Evolutionary conservation across 2,329 filamentous ascomycete species (phyloP).

Genomic region (Paramyrothecium sp.): DNA sequence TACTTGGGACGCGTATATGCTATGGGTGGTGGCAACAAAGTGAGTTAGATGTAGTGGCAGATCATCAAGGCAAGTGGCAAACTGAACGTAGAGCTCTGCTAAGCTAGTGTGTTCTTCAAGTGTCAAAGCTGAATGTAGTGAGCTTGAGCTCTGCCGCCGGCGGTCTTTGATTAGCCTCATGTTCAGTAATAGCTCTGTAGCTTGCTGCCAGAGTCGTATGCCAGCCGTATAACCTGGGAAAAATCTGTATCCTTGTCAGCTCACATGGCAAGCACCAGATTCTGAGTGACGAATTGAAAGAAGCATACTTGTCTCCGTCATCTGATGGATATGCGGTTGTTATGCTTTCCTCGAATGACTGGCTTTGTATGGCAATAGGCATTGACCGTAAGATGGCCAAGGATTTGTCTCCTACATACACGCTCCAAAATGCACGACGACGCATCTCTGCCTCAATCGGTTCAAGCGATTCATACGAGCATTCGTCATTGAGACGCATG

Average conservation of each 20-base stretch:
- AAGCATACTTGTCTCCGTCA: constrained; percentile 20
- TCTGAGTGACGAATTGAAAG: constrained; percentile 11
- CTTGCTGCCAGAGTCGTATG: constrained; percentile 37
- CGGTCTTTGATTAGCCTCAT: constrained; percentile 28
- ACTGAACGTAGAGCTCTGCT: constrained; percentile 37
- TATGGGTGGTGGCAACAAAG: constrained; percentile 13
- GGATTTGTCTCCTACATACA: constrained; percentile 39
- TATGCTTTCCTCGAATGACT: constrained; percentile 37
- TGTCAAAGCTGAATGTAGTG: constrained; percentile 19
- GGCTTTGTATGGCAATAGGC: constrained; percentile 42
- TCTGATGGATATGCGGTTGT: constrained; percentile 32
- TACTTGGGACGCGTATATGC: constrained; percentile 32
- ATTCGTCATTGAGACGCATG: constrained; percentile 41
- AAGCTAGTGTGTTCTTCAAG: constrained; percentile 30
- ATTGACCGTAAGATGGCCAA: constrained; percentile 37
- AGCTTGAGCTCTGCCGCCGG: constrained; percentile 8
- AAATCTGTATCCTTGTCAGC: constrained; percentile 19
- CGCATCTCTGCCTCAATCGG: constrained; percentile 36
- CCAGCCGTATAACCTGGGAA: constrained; percentile 41
- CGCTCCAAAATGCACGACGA: constrained; percentile 34
- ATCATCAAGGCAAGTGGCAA: constrained; percentile 38
- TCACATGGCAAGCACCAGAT: constrained; percentile 10
- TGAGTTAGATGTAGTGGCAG: constrained; percentile 34
- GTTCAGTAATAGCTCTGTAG: constrained; percentile 36
- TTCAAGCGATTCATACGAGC: constrained; percentile 29